Base-by-base conservation (phyloP, 192 early-diverging fungal species). In the Obelidium mucronatum region DNA sequence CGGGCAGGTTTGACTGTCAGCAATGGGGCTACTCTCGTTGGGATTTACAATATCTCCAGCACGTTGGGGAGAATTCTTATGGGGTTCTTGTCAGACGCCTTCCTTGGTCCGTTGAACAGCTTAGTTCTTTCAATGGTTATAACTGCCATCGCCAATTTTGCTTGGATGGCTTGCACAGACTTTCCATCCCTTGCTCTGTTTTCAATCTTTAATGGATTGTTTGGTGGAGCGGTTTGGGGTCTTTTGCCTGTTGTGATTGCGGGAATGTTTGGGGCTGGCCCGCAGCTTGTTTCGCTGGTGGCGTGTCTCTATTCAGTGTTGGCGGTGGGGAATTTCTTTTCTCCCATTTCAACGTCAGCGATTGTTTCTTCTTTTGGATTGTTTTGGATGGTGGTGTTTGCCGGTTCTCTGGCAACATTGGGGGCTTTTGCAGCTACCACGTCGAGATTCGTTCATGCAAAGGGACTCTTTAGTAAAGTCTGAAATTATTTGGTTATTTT, bases 11-110 rank as follows among this genome's bases (percentile, higher is more conserved):
- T 73, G 1, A 13, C 26, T 11, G 11, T 73, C n/a, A 13, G 55
- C 4, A 22, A 26, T 13, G 70, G 70, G 13, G 70, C 70, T 15
- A 59, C 55, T 19, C 70, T 73, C 15, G 8, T 73, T 75, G 94
- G 31, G 89, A 89, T 51, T 77, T 94, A 40, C 84, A 93, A 92
- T 73, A 91, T 87, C 30, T 87, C 87, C 1, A 83, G 84, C 0
- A 89, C 87, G 58, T 42, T 90, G 4, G 92, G 92, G 1, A 84
- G 92, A 48, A 84, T 93, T 65, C 67, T 83, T 8, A 85, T 91
- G 55, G 92, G 92, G 1, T 88, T 85, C 54, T 81, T 82, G 22
- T 89, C 91, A 5, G 92, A 93, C 42, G 73, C 68, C 68, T 19
- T 35, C 30, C 60, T 86, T 17, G 92, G 92, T 33, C 88, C 88